These are phyloP conservation scores for Xylariaceae sp. DNA, from an alignment of 2,329 filamentous ascomycete species.

Conservation along the genomic window DNA sequence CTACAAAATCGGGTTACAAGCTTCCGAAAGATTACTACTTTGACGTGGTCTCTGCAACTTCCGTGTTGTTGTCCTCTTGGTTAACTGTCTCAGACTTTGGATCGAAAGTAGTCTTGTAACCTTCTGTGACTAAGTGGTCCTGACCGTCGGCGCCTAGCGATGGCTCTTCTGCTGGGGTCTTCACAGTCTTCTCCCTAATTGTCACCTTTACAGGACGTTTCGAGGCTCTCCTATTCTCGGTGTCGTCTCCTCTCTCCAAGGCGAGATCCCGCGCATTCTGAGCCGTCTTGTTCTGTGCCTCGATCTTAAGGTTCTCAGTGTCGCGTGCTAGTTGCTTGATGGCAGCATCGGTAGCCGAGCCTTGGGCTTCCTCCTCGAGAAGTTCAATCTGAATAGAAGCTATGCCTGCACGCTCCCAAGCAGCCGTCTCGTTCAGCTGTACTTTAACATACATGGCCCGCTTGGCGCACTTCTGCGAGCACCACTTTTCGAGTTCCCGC, in stretches of 20 bases:
- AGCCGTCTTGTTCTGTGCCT: conserved; percentile 31
- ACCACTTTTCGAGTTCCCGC: conserved; percentile 84
- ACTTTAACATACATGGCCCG: conserved; percentile 85
- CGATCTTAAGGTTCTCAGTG: conserved; percentile 24
- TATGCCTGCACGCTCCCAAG: conserved; percentile 76
- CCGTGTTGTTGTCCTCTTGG: conserved; percentile 25
- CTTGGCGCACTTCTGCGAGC: conserved; percentile 77
- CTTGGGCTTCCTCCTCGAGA: conserved; percentile 63
- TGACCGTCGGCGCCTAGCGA: conserved; percentile 44
- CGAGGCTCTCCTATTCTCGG: conserved; percentile 39
- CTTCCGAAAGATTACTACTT: not conserved
- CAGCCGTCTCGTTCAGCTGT: conserved; percentile 83
- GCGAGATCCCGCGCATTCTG: conserved; percentile 38
- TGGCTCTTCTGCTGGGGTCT: conserved; percentile 47
- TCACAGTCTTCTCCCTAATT: conserved; percentile 58
- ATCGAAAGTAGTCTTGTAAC: conserved; percentile 53
- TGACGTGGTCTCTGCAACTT: not conserved
- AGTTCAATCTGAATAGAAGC: conserved; percentile 64
- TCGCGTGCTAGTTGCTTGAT: conserved; percentile 22
- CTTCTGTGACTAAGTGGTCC: conserved; percentile 55
- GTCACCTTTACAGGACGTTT: conserved; percentile 52
- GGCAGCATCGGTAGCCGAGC: conserved; percentile 47
- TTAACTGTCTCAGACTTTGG: conserved; percentile 31
- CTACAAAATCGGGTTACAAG: conserved; percentile 3
- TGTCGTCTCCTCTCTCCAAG: conserved; percentile 40